Base-by-base conservation (phyloP, 345 rosid genomes). In the Acer saccharum region DNA sequence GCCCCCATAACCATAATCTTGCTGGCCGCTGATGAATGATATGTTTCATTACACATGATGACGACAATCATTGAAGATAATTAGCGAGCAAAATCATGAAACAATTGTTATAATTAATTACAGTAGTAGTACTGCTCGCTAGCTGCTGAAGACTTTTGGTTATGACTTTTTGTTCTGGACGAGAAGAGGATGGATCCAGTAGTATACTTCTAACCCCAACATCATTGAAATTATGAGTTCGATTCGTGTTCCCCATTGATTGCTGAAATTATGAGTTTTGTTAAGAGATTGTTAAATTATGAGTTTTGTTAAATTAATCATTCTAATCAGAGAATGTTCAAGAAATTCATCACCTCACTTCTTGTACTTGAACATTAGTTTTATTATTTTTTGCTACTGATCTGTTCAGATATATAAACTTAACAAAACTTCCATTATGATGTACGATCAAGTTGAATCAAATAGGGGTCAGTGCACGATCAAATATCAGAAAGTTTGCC, bases 1-100 rank as follows among this genome's bases (percentile, higher is more conserved):
- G 41, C 35, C 65, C 65, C 1, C 39, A 35, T 35, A 35, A 63
- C 1, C 39, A 35, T 35, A 35, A 63, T 70, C 13, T n/a, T 9
- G 57, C 67, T 21, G 63, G 27, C 65, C 43, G 46, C 67, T 21
- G 63, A 73, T 67, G 77, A 50, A 74, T 79, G 78, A 67, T 17
- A 35, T 4, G 39, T 35, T 71, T 29, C 35, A 11, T 41, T n/a
- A 21, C 21, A 5, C 16, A 65, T 55, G 65, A 46, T 44, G 61
- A 52, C 27, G 48, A 27, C 25, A 44, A 69, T 75, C 64, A 21
- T 65, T 72, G 66, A 18, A 55, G 67, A 41, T 54, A 58, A 76
- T 70, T 48, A 43, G n/a, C 63, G 70, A 43, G 35, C 23, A 67
- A 16, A 62, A 3, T 67, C 69, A 73, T 68, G 68, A 21, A 72